Evolutionary conservation across 805 yeast genomes (phyloP).

Genomic region (Naumovozyma baii): DNA sequence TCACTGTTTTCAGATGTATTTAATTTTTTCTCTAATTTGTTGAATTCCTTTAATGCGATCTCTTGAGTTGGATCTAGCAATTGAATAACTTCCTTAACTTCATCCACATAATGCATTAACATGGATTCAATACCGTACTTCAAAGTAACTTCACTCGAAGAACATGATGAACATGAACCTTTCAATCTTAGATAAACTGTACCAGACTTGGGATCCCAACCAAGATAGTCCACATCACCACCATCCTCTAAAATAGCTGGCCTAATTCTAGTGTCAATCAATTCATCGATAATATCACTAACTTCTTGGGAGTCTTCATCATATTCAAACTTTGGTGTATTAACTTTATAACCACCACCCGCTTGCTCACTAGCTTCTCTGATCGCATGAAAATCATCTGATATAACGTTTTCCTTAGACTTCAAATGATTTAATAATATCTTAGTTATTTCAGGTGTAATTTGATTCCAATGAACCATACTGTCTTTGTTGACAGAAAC

Average conservation of each 20-base stretch:
- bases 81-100: constrained; percentile 80
- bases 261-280: constrained; percentile 86
- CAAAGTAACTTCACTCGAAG: constrained; percentile 81
- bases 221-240: constrained; percentile 86
- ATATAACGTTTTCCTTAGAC: constrained; percentile 20
- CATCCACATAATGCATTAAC: constrained; percentile 95
- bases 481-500: constrained; percentile 63
- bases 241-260: constrained; percentile 99
- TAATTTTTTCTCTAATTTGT: constrained; percentile 62
- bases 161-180: constrained; percentile 95
- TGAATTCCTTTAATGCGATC: constrained; percentile 73
- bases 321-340: constrained; percentile 24
- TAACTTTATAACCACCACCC: constrained; percentile 30
- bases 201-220: constrained; percentile 78
- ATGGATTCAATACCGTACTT: constrained; percentile 95
- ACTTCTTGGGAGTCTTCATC: constrained; percentile 69
- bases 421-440: constrained; percentile 24
- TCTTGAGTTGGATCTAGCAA: constrained; percentile 70
- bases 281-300: constrained; percentile 80
- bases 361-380: constrained; percentile 29
- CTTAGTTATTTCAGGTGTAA: constrained; percentile 51
- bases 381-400: constrained; percentile 23
- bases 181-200: constrained; percentile 79
- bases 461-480: constrained; percentile 59
- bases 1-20: constrained; percentile 12